phyloP scores from a whole-genome alignment of 1,284 basidiomycete genomes.

The Ustilago nuda region DNA sequence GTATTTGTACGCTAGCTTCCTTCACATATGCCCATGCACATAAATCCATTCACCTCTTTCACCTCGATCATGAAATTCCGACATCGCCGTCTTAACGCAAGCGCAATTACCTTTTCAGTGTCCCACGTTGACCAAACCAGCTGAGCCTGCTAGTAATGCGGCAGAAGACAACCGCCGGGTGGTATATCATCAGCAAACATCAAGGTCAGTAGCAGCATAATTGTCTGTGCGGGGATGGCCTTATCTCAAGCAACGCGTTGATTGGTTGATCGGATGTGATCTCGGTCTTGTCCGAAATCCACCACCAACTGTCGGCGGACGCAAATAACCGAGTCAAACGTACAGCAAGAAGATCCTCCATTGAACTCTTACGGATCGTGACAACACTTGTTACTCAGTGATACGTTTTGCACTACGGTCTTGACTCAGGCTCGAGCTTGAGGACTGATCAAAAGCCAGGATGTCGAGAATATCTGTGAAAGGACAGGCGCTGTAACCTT shows the following conservation, averaged over 20 bases:
- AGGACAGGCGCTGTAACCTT: neutral
- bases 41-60: neutral
- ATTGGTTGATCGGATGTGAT: constrained; percentile 22
- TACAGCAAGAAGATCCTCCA: neutral
- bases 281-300: constrained; percentile 14
- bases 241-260: constrained; percentile 26
- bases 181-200: neutral
- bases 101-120: no score
- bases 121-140: no score
- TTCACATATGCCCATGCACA: neutral
- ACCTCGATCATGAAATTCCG: neutral
- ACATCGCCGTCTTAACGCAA: no score
- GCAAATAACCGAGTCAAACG: constrained; percentile 2
- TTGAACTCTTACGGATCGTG: neutral
- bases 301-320: constrained; percentile 20
- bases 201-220: neutral
- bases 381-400: neutral
- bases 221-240: constrained; percentile 15
- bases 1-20: neutral
- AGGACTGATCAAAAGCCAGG: neutral
- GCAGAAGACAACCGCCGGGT: no score
- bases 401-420: neutral
- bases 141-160: no score
- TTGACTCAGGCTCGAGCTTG: neutral
- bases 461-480: neutral